phyloP scores from a whole-genome alignment of 2,329 filamentous ascomycete genomes.

The Volutella citrinella region DNA sequence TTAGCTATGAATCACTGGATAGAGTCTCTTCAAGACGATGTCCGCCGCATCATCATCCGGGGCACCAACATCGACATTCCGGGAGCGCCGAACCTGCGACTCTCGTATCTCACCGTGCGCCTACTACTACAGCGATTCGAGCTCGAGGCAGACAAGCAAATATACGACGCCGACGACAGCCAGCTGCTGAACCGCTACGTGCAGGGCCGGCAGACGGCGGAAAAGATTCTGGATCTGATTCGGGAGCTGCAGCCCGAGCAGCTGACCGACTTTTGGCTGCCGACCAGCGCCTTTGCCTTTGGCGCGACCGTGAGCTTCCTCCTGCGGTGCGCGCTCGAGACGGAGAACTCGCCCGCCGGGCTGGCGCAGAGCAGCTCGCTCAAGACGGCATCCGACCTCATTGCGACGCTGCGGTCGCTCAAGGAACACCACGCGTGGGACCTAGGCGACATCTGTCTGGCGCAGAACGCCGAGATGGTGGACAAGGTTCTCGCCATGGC shows the following conservation, averaged over 20 bases:
- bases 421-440: constrained; percentile 44
- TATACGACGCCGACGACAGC: constrained; percentile 16
- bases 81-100: constrained; percentile 48
- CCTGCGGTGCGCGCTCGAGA: constrained; percentile 45
- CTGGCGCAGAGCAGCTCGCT: constrained; percentile 38
- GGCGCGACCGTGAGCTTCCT: constrained; percentile 49
- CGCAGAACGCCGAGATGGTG: constrained; percentile 44
- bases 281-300: constrained; percentile 45
- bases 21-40: constrained; percentile 35
- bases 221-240: constrained; percentile 47
- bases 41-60: constrained; percentile 39
- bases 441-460: constrained; percentile 47
- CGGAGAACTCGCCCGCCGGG: constrained; percentile 33
- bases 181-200: constrained; percentile 32
- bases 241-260: constrained; percentile 43
- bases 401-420: constrained; percentile 37
- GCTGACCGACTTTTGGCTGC: constrained; percentile 48
- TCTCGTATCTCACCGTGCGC: constrained; percentile 47
- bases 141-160: constrained; percentile 38
- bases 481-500: constrained; percentile 40
- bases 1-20: constrained; percentile 41
- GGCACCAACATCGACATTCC: constrained; percentile 39
- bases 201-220: constrained; percentile 41
- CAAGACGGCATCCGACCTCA: constrained; percentile 40
- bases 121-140: constrained; percentile 46